Base-by-base conservation (phyloP, 1,284 basidiomycete genomes). In the Golubevia pallescens region DNA sequence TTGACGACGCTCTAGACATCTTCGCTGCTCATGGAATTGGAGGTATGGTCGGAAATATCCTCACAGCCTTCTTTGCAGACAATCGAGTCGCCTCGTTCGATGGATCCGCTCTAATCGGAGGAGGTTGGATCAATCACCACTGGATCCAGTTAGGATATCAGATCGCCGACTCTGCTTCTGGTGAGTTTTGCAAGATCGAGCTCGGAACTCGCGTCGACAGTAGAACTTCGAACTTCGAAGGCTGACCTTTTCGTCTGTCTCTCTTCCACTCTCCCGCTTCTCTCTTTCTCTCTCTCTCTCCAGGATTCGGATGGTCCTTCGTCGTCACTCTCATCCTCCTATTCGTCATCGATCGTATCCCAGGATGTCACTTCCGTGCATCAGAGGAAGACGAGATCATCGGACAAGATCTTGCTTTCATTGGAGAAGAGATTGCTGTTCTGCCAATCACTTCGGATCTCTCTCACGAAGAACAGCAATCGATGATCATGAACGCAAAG, bases 281-380 rank as follows among this genome's bases (percentile, higher is more conserved):
- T 5, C 34, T 38, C 10, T 38, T 38, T 10, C 10, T 10, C 34
- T 38, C 34, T 38, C 34, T 32, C n/a, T 56, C 63, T n/a, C 62
- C 75, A 3, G 81, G 74, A 52, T 72, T 82, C 62, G 79, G 68
- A 23, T 85, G 75, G 74, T 76, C 76, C 34, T 80, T 81, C 48
- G 71, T 74, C 57, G 57, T 75, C 10, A 80, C 83, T 24, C 51
- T 93, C 13, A 89, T 94, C 86, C 93, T 97, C 85, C 89, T 94
- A 63, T 94, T 95, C 91, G 87, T 91, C 78, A 93, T 98, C 90
- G 94, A 98, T 88, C 93, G 89, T 86, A 93, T 97, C 78, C 96
- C 96, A 1, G 91, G 91, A 70, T 88, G 93, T 69, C 89, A 92
- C 63, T 90, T 99, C 58, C 91, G 94, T 67, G 89, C 90, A 19